These are phyloP conservation scores for Chlorella variabilis DNA, from an alignment of 163 green algal species.

Conservation along the genomic window DNA sequence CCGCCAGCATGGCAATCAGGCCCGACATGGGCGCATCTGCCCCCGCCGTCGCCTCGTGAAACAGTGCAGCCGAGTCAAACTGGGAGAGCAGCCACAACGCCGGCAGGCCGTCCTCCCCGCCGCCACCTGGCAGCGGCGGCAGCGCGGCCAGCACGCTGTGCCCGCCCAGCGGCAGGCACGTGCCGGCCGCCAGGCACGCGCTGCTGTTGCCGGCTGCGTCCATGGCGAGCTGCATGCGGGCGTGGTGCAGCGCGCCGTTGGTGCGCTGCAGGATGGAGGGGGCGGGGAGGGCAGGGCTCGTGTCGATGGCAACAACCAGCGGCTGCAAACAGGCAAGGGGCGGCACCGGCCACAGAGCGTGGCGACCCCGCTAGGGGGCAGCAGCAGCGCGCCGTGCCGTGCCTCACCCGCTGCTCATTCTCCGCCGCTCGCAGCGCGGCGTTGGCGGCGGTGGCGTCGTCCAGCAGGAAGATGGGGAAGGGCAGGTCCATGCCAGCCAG, in stretches of 20 bases:
- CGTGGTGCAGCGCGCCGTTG: constrained; percentile 10
- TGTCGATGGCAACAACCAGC: too few species aligned
- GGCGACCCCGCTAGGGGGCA: too few species aligned
- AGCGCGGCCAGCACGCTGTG: constrained; percentile 78
- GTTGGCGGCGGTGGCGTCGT: not conserved
- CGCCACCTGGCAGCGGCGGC: constrained; percentile 46
- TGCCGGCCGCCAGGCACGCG: constrained; percentile 43
- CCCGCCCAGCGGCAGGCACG: constrained; percentile 77
- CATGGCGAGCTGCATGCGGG: constrained; percentile 47
- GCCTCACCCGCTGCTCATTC: constrained; percentile 26
- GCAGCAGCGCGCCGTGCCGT: too few species aligned
- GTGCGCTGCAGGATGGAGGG: not conserved
- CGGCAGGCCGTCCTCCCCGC: constrained; percentile 22
- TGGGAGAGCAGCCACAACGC: constrained; percentile 69
- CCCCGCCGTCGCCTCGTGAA: constrained; percentile 66
- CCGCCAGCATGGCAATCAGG: constrained; percentile 75
- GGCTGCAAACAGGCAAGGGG: too few species aligned
- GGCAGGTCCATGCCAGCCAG: constrained; percentile 3
- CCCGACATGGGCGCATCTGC: constrained; percentile 71
- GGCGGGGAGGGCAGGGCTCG: not conserved
- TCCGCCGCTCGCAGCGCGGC: constrained; percentile 16
- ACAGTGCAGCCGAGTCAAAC: constrained; percentile 70
- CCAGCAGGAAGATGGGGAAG: constrained; percentile 32
- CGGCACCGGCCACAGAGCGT: too few species aligned
- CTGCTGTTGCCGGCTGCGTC: constrained; percentile 43